Base-by-base conservation (phyloP, 1,284 basidiomycete species). In the Chalciporus sp. region DNA sequence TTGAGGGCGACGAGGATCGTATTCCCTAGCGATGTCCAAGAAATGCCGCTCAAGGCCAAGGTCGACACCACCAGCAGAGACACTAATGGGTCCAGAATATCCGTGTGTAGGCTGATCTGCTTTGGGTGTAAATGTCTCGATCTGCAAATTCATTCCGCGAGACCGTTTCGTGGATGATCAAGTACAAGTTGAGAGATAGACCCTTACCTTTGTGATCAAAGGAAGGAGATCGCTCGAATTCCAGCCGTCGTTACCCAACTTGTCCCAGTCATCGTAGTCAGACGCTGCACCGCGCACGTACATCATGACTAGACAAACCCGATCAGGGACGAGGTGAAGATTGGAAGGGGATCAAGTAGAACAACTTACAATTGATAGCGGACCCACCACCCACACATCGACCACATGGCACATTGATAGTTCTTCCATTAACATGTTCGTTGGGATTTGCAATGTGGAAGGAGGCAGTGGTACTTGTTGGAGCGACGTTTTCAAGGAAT, bases 261-360 rank as follows among this genome's bases (percentile, higher is more conserved):
- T 69, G 58, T 77, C 75, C 81, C 81, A 83, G 47, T 78, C 80
- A 53, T 83, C 79, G 53, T 76, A 83, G 58, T 84, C 81, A 1
- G 81, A 82, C 4, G 79, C 74, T 3, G 29, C 29, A 31, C 29
- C 12, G 29, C 29, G 29, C 2, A 31, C 29, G 29, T 31, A 31
- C 12, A 27, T 76, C 66, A 2, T 76, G 76, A 7, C 23, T 23
- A n/a, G n/a, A n/a, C n/a, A n/a, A n/a, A n/a, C n/a, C n/a, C n/a
- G n/a, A n/a, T n/a, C n/a, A n/a, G n/a, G n/a, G n/a, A n/a, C n/a
- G n/a, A n/a, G n/a, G n/a, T n/a, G n/a, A n/a, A n/a, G n/a, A n/a
- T n/a, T n/a, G n/a, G n/a, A n/a, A n/a, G n/a, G n/a, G n/a, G n/a
- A n/a, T n/a, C n/a, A n/a, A n/a, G n/a, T n/a, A n/a, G n/a, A n/a